Evolutionary conservation across 257 asterid species (phyloP), one percentile per base, ranked within the genome.

Genomic region (Hygrophila difformis): DNA sequence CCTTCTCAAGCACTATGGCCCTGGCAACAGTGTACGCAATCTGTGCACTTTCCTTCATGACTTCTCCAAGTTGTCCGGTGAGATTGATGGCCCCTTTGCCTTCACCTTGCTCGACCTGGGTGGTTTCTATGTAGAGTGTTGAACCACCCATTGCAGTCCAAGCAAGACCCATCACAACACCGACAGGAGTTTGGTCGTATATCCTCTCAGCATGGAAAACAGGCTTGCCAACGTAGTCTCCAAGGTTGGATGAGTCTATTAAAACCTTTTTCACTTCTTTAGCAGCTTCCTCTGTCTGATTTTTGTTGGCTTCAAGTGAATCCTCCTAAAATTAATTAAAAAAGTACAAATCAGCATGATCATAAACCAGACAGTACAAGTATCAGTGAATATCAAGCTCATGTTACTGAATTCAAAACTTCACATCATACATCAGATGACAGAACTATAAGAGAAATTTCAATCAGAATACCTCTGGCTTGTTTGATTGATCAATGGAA

Each of bases 81-180:
- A 71, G 68, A 53, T 63, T 74, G 43, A 91, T 84, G 26, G 57
- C 63, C 39, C 99, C 97, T 75, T 91, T 86, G 16, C 94, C 95
- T 42, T 91, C 99, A 8, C 87, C 95, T 72, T 86, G 88, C 80
- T 82, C 97, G 6, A 76, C 70, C 10, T 29, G 59, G 21, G 74
- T 53, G 21, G 99, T 91, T 51, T 91, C 99, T 28, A 91, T 70
- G 61, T 91, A 91, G 42, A 91, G 77, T 0, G 97, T 91, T 11
- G 99, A 91, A 18, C 99, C 99, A 33, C 99, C 99, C 99, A 91
- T 91, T 54, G 99, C 66, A 1, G 99, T 86, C 99, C 99, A 91
- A 37, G 99, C 96, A 53, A 91, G 94, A 52, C 99, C 96, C 99
- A 91, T 91, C 19, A 86, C 97, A 5, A 86, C 99, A 43, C 99